Evolutionary conservation across 805 yeast genomes (phyloP).

Genomic region (Limtongia smithiae): DNA sequence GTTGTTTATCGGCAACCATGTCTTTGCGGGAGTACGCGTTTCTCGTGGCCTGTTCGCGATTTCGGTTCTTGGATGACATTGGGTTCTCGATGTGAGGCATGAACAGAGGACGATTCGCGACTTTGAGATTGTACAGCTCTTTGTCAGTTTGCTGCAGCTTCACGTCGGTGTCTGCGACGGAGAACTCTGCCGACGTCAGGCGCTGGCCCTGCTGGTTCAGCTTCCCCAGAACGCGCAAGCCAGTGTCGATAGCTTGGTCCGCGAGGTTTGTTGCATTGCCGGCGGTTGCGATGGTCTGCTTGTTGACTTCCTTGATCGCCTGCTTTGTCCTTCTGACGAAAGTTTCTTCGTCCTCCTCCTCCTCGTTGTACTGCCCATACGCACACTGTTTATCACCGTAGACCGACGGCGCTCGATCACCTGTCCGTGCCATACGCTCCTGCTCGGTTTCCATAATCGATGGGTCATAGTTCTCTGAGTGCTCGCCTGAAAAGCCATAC

Average conservation of each 20-base stretch:
- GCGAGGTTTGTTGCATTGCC: neutral
- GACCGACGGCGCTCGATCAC: neutral
- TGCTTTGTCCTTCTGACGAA: neutral
- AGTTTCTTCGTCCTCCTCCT: conserved; percentile 6
- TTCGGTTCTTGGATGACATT: neutral
- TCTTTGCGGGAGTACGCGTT: neutral
- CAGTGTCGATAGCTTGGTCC: conserved; percentile 3
- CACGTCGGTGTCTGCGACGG: neutral
- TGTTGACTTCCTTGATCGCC: conserved; percentile 6
- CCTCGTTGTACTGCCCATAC: neutral
- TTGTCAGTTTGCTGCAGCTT: neutral
- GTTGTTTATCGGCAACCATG: too few relatives aligned
- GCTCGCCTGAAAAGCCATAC: neutral
- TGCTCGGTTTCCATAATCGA: conserved; percentile 21
- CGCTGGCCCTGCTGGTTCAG: conserved; percentile 2
- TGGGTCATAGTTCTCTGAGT: conserved; percentile 11
- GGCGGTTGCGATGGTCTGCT: neutral
- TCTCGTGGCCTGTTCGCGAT: neutral
- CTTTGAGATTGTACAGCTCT: neutral
- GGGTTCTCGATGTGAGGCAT: conserved; percentile 3
- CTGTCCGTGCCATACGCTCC: conserved; percentile 2
- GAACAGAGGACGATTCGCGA: conserved; percentile 4
- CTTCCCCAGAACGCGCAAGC: neutral
- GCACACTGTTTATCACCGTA: neutral
- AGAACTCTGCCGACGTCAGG: neutral